Evolutionary conservation across 1,284 basidiomycete genomes (phyloP), one percentile per base, ranked within the genome.

Genomic region (Filobasidium uniguttulatum): DNA sequence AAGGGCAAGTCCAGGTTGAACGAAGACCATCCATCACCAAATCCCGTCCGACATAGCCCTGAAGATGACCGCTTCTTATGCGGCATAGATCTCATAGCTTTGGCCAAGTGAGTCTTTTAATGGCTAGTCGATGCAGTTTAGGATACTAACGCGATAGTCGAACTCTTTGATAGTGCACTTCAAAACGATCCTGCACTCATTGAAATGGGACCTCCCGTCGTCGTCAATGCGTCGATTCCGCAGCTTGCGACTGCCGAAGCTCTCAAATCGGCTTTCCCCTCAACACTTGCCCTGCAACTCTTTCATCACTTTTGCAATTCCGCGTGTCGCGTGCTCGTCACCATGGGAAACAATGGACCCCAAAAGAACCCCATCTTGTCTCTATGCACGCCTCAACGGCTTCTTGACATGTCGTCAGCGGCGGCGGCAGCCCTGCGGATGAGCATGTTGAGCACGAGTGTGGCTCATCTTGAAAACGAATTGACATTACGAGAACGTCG

Each of bases 291-390:
- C 14, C 57, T 59, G 1, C 57, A 53, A 3, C 54, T 63, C 3
- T 63, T 63, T 40, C 55, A 61, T 30, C 60, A 63, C 45, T 63
- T 60, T 46, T 58, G 55, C 53, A 61, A 60, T 49, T 53, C 47
- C 25, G 57, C 62, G 0, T 54, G 50, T 10, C 46, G 56, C 6
- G 59, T 61, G 31, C 51, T 62, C 23, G 53, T 61, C 41, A 60
- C 62, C 5, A 63, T 63, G 60, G 61, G 60, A 7, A 60, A 43
- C 28, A 46, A 44, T 17, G 40, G 62, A 29, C 59, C 60, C 28
- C 60, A 58, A 19, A 61, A 58, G 1, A 64, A 64, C 48, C 62
- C 62, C 3, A 51, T 62, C 10, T 40, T 62, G 15, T 54, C 59
- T 2, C 46, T 64, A 9, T 62, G 59, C 40, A 60, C 58, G 7